Evolutionary conservation across 2,329 filamentous ascomycete genomes (phyloP).

Genomic region (Cercospora zeae-maydis): DNA sequence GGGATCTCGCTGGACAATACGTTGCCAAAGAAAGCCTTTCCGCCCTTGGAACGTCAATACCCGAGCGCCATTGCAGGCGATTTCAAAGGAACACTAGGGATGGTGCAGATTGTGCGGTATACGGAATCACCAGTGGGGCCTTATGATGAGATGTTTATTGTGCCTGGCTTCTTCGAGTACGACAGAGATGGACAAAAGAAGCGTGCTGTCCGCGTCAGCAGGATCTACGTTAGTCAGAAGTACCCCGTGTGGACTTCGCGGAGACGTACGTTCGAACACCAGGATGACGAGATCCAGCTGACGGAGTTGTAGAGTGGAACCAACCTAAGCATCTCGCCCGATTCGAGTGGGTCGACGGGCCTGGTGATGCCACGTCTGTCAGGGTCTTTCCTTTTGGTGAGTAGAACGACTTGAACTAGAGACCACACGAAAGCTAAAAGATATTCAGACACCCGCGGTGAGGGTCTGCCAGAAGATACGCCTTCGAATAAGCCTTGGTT

Average conservation of each 20-base stretch:
- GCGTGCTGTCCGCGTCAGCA: constrained; percentile 12
- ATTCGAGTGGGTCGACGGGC: not conserved
- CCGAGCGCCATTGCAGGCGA: not conserved
- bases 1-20: not conserved
- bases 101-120: not conserved
- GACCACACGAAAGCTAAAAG: not conserved
- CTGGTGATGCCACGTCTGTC: not conserved
- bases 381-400: not conserved
- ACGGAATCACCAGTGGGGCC: constrained; percentile 20
- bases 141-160: constrained; percentile 24
- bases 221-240: constrained; percentile 24
- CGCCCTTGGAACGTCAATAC: not conserved
- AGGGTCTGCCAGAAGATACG: not conserved
- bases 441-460: not conserved
- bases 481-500: constrained; percentile 19
- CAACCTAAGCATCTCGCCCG: not conserved
- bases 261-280: constrained; percentile 7
- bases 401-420: not conserved
- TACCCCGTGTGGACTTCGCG: constrained; percentile 20
- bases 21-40: not conserved
- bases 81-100: not conserved
- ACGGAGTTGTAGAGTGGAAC: not conserved
- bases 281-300: not conserved
- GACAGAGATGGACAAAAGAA: constrained; percentile 10
- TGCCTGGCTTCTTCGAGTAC: constrained; percentile 21